Evolutionary conservation across 352 stramenopile genomes (phyloP).

Genomic region (Phytopythium ostracodes): DNA sequence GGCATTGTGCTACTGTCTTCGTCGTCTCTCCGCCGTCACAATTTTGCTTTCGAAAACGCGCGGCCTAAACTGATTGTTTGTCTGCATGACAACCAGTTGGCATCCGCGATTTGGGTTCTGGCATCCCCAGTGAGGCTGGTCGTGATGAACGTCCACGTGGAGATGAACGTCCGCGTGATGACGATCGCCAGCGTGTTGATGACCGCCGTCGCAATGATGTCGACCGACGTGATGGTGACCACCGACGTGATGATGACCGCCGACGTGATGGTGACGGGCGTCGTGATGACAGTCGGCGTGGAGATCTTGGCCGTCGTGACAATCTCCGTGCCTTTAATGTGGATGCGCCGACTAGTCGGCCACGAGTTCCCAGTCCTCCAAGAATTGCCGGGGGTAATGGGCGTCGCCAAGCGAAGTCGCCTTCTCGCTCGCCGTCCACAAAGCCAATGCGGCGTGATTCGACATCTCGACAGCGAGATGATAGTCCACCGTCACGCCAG

Average conservation of each 20-base stretch:
- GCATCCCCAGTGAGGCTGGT: background rate
- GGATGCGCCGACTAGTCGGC: background rate
- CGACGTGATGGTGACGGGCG: background rate
- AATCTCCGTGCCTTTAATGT: background rate
- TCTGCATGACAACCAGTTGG: constrained; percentile 1
- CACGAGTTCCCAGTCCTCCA: background rate
- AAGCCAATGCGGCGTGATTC: background rate
- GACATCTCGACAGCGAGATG: background rate
- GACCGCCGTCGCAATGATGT: constrained; percentile 3
- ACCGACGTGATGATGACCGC: background rate
- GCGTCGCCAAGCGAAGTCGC: background rate
- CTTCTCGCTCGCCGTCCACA: background rate
- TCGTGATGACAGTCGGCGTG: background rate
- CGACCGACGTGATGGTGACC: background rate
- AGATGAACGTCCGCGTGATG: constrained; percentile 16
- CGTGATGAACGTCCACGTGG: background rate
- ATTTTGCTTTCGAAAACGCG: background rate
- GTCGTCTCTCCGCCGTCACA: background rate
- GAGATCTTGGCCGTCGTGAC: constrained; percentile 10
- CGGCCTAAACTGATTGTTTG: constrained; percentile 1
- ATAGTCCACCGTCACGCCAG: constrained; percentile 1
- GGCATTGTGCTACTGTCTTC: background rate
- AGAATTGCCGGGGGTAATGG: background rate
- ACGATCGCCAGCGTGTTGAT: constrained; percentile 15
- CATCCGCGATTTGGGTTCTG: background rate